Percentiles rank a stretch among this genome's conserved stretches.
These are phyloP conservation scores for Oidium heveae DNA, from an alignment of 2,329 filamentous ascomycete species.

Conservation along the genomic window DNA sequence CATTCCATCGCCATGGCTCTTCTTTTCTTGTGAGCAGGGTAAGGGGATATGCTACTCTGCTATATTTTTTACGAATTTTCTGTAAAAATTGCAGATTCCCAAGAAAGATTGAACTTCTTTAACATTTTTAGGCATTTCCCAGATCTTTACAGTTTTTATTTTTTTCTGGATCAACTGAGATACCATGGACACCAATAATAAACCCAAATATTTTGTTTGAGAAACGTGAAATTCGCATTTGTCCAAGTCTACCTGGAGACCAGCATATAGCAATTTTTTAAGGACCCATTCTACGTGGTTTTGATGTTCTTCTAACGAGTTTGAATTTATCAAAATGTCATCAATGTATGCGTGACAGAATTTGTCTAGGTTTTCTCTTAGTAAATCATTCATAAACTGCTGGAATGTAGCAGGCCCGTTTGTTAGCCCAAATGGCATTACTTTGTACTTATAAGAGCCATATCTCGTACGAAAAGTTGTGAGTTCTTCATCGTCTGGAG, in stretches of 20 bases:
- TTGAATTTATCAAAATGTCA: too few species aligned
- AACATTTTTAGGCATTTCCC: background rate
- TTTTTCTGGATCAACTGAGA: background rate
- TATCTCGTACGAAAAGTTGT: background rate
- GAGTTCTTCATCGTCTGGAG: background rate
- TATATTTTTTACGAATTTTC: background rate
- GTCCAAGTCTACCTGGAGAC: background rate
- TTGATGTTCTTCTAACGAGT: too few species aligned
- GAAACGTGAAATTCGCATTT: background rate
- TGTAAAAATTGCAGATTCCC: background rate
- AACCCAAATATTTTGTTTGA: background rate
- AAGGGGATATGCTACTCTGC: background rate
- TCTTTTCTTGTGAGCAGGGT: background rate
- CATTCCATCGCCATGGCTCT: background rate
- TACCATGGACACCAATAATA: background rate
- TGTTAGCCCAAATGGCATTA: background rate
- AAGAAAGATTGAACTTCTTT: background rate
- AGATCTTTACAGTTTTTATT: background rate
- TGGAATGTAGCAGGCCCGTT: background rate
- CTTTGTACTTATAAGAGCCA: background rate
- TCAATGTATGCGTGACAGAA: too few species aligned
- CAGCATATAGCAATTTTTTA: background rate
- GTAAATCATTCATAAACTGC: background rate
- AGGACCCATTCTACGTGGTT: background rate
- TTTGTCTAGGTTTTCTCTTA: background rate